Evolutionary conservation across 2,329 filamentous ascomycete species (phyloP), one percentile per base, ranked within the genome.

Genomic region (Harringtonia lauricola): DNA sequence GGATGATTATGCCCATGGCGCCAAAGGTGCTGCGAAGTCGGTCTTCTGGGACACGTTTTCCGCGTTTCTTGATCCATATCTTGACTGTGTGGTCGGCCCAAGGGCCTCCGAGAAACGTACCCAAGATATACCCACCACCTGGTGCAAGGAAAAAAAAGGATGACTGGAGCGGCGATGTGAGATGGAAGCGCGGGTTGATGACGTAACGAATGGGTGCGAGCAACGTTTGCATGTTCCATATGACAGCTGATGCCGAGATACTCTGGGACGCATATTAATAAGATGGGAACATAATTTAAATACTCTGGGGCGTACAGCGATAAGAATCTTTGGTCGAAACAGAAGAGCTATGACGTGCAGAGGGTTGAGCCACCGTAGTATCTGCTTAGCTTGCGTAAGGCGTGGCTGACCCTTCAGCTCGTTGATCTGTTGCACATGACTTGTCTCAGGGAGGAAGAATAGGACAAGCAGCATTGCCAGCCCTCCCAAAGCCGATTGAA

Each of bases 181-280:
- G 69, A 42, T 74, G 54, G 63, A 85, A 85, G 42, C 81, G 75
- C 0, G 81, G 81, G 53, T 85, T 85, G n/a, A 86, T 66, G 12
- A 84, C 74, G 53, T 83, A 83, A 21, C 80, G 76, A 47, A 85
- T 83, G 0, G 76, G 76, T 0, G 79, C 83, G 8, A 83, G 66
- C 1, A 84, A 68, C 3, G 69, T 71, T 58, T 85, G 85, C 63
- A 83, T 82, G 58, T 84, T 85, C 77, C 79, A 86, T 13, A 85
- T 72, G 1, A 86, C 64, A 17, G 71, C 66, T 2, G 70, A 74
- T 13, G 72, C 72, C 1, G 78, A 76, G 2, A 82, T 54, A 1
- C 71, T 10, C 24, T 26, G 24, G 24, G 24, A 26, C 24, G 6
- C 24, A 10, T 26, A 26, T 26, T 10, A 26, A 10, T 10, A 7